Evolutionary conservation across 805 yeast genomes (phyloP).

Genomic region (Teunomyces funiuensis): DNA sequence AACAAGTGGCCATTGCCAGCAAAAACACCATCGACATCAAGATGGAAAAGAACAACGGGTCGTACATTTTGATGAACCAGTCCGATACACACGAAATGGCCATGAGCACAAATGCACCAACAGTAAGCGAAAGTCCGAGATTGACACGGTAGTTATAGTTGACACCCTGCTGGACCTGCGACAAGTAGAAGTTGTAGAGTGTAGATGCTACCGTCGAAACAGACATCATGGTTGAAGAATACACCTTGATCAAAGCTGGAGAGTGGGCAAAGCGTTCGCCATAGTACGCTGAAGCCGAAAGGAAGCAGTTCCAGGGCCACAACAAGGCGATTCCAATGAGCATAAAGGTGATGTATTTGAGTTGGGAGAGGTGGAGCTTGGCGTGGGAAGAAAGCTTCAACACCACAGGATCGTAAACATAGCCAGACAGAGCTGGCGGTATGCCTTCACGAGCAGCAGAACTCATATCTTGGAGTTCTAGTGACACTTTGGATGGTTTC

Average conservation of each 20-base stretch:
- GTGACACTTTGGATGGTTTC: neutral
- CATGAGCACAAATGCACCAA: constrained; percentile 56
- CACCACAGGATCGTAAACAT: constrained; percentile 22
- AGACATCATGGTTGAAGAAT: constrained; percentile 86
- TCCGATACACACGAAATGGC: constrained; percentile 48
- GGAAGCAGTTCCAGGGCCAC: constrained; percentile 97
- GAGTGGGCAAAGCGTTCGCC: constrained; percentile 54
- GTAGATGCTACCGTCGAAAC: constrained; percentile 73
- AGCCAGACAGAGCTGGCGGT: neutral
- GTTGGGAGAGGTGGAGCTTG: constrained; percentile 25
- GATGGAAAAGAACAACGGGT: constrained; percentile 44
- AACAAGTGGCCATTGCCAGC: constrained; percentile 74
- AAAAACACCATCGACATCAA: constrained; percentile 63
- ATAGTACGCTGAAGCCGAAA: constrained; percentile 84
- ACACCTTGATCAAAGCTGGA: constrained; percentile 53
- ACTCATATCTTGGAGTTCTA: constrained; percentile 1
- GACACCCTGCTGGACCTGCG: constrained; percentile 62
- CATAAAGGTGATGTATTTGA: constrained; percentile 58
- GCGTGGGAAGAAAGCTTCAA: constrained; percentile 10
- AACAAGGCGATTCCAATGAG: constrained; percentile 74
- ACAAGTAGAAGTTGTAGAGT: constrained; percentile 55
- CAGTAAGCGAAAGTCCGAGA: constrained; percentile 60
- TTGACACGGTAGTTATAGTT: constrained; percentile 58
- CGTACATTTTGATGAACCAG: constrained; percentile 36
- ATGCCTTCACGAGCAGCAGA: neutral